Evolutionary conservation across 2,329 filamentous ascomycete genomes (phyloP).

Genomic region (Berkeleyomyces rouxiae): DNA sequence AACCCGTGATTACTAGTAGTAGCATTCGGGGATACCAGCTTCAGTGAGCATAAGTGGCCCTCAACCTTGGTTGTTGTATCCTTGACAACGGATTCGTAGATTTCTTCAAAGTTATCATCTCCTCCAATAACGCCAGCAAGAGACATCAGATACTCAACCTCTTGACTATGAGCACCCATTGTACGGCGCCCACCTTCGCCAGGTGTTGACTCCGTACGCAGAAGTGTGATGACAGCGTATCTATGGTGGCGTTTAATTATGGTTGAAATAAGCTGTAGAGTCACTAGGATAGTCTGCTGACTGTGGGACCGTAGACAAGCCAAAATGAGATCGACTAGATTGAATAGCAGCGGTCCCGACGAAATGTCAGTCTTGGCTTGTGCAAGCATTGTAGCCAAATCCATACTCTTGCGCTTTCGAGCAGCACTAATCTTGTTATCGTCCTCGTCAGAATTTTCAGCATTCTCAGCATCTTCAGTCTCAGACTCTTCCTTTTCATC

Average conservation of each 20-base stretch:
- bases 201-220: slow-evolving; percentile 44
- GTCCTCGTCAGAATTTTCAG: not conserved
- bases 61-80: slow-evolving; percentile 55
- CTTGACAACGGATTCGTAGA: slow-evolving; percentile 55
- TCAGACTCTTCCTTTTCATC: not conserved
- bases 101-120: slow-evolving; percentile 52
- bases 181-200: slow-evolving; percentile 43
- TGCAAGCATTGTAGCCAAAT: slow-evolving; percentile 65
- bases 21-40: slow-evolving; percentile 45
- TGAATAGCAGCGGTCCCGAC: slow-evolving; percentile 74
- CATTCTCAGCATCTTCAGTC: not conserved
- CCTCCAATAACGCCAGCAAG: slow-evolving; percentile 53
- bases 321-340: slow-evolving; percentile 76
- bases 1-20: slow-evolving; percentile 39
- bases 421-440: slow-evolving; percentile 44
- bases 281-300: slow-evolving; percentile 76
- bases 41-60: slow-evolving; percentile 55
- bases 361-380: slow-evolving; percentile 38
- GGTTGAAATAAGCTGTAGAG: slow-evolving; percentile 70
- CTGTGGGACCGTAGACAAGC: slow-evolving; percentile 73
- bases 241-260: slow-evolving; percentile 77
- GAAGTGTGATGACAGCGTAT: slow-evolving; percentile 63
- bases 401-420: slow-evolving; percentile 74
- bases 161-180: slow-evolving; percentile 56
- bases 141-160: slow-evolving; percentile 54